phyloP scores from a whole-genome alignment of 805 yeast genomes.

The Candida loeiensis region DNA sequence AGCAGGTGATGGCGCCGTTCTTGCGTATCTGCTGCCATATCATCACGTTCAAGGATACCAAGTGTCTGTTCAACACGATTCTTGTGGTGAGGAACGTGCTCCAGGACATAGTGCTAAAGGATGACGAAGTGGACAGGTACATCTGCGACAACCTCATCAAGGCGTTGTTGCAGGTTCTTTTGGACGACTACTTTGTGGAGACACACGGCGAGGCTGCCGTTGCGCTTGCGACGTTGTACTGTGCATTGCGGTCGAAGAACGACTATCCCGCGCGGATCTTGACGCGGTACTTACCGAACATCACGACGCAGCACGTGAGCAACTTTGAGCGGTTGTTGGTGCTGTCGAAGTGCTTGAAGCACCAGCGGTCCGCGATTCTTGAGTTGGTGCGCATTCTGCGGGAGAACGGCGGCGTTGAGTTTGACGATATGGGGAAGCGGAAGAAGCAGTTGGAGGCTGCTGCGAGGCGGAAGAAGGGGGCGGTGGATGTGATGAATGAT shows the following conservation, averaged over 20 bases:
- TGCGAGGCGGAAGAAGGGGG: slow-evolving; percentile 42
- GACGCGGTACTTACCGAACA: slow-evolving; percentile 51
- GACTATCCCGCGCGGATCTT: slow-evolving; percentile 64
- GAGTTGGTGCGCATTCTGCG: slow-evolving; percentile 70
- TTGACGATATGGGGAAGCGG: slow-evolving; percentile 45
- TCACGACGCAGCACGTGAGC: slow-evolving; percentile 53
- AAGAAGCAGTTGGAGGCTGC: slow-evolving; percentile 53
- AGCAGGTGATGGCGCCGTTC: slow-evolving; percentile 71
- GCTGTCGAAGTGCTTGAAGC: slow-evolving; percentile 65
- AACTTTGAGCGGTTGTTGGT: slow-evolving; percentile 62
- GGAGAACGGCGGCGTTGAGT: slow-evolving; percentile 33
- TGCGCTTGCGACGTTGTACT: slow-evolving; percentile 75
- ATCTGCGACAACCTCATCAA: slow-evolving; percentile 65
- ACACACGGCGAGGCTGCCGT: slow-evolving; percentile 91
- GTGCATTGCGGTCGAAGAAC: slow-evolving; percentile 66
- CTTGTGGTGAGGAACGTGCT: slow-evolving; percentile 72
- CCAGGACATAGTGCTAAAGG: slow-evolving; percentile 62
- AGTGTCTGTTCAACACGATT: slow-evolving; percentile 89
- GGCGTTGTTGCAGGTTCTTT: slow-evolving; percentile 61
- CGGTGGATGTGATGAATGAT: slow-evolving; percentile 60
- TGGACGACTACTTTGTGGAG: slow-evolving; percentile 76
- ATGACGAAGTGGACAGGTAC: slow-evolving; percentile 71
- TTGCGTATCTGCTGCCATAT: slow-evolving; percentile 71
- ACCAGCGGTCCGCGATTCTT: slow-evolving; percentile 74
- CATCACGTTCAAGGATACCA: slow-evolving; percentile 79